Base-by-base conservation (phyloP, 192 early-diverging fungal genomes). In the Haplosporangium gracile region DNA sequence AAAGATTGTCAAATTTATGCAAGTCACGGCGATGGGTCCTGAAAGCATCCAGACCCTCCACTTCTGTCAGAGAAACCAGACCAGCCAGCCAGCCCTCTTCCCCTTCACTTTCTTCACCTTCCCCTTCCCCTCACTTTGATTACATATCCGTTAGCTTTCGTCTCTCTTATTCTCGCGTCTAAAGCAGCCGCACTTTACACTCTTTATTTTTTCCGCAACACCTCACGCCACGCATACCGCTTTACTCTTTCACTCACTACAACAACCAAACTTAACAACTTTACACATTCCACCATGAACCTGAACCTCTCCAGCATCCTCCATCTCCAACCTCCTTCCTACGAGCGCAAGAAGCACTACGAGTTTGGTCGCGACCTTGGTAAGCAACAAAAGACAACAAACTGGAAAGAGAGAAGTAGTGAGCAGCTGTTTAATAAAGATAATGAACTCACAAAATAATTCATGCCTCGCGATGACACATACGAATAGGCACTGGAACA, bases 291-390 rank as follows among this genome's bases (percentile, higher is more conserved):
- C 5, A 73, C 22, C 42, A 80, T 81, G 79, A 86, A 77, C 40
- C 49, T 81, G 76, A 86, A 77, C 40, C 60, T 86, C 24, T 77
- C 78, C 40, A 78, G 42, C n/a, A 29, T 86, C 76, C 71, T 86
- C 7, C 84, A 86, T 70, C 72, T 86, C 5, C 90, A 91, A 47
- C 91, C 91, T 42, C 86, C 82, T 10, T 82, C 95, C 11, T 94
- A 95, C 79, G 91, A 93, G 88, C 90, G 91, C 78, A 93, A 94
- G 83, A 92, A 94, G 71, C 88, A 93, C 70, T 96, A 96, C 81
- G 90, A 88, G 4, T 91, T 96, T 78, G 92, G 91, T 39, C 80
- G 84, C 38, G 89, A 89, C 18, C 90, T 96, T 24, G 88, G 95
- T 92, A 88, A 82, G 75, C 11, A 34, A 34, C 16, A 20, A 9